A percentile compares a stretch with the other conserved stretches of the same genome.
Conservation (phyloP, 108 stramenopile genomes). For the Skeletonema tropicum region DNA sequence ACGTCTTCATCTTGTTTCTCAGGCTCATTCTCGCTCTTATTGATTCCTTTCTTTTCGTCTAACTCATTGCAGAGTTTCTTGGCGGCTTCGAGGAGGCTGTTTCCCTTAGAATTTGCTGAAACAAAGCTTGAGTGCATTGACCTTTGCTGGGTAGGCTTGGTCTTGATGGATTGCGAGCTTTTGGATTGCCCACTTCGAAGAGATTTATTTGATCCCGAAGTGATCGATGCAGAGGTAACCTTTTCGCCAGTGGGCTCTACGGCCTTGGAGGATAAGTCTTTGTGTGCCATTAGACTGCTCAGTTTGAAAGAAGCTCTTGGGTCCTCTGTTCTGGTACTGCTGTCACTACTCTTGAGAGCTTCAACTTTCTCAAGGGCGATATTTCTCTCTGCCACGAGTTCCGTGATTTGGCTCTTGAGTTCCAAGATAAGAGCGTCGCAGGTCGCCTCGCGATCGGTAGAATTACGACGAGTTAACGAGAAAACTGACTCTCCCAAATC, state of each 20-base stretch:
- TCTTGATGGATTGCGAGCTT: not conserved
- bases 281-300: not conserved
- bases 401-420: constrained; percentile 33
- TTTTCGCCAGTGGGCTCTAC: not conserved
- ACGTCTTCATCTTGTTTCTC: constrained; percentile 18
- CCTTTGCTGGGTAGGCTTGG: not conserved
- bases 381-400: constrained; percentile 32
- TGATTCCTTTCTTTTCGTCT: constrained; percentile 36
- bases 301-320: not conserved
- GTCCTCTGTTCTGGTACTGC: not conserved
- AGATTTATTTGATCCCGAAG: not conserved
- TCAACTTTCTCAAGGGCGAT: constrained; percentile 41
- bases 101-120: constrained; percentile 27
- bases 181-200: not conserved
- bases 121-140: not conserved
- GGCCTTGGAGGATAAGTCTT: not conserved
- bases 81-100: constrained; percentile 44
- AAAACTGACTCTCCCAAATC: constrained; percentile 27
- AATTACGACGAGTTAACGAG: not conserved
- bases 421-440: constrained; percentile 30
- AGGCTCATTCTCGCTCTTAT: not conserved
- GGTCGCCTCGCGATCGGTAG: constrained; percentile 25
- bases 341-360: constrained; percentile 11
- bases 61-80: constrained; percentile 44
- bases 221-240: not conserved